phyloP scores from a whole-genome alignment of 2,329 filamentous ascomycete species.

The Diaporthe humulicola region DNA sequence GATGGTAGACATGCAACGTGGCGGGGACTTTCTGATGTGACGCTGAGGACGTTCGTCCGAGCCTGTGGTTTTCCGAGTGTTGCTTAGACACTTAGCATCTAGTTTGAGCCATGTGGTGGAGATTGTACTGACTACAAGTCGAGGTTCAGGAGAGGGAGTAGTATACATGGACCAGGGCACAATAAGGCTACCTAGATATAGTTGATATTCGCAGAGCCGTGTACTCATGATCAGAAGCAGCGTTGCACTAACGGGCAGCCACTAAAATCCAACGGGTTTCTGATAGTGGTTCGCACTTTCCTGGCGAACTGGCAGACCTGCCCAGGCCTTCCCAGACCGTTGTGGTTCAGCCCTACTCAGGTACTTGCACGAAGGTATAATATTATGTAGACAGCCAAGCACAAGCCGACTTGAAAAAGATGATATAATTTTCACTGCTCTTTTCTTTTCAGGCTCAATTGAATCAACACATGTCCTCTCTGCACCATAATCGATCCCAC shows the following conservation, averaged over 20 bases:
- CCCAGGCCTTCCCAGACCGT: neutral
- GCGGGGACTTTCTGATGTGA: neutral
- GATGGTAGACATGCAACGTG: neutral
- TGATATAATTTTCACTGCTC: slow-evolving; percentile 24
- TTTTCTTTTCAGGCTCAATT: slow-evolving; percentile 10
- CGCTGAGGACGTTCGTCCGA: neutral
- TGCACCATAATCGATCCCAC: slow-evolving; percentile 37
- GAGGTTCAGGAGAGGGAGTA: neutral
- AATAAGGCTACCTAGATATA: neutral
- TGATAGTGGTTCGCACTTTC: neutral
- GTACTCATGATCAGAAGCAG: neutral
- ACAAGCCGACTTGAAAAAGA: neutral
- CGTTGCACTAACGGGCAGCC: neutral
- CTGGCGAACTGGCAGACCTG: neutral
- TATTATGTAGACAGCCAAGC: neutral
- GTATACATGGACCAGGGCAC: neutral
- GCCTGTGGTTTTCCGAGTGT: neutral
- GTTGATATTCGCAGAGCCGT: neutral
- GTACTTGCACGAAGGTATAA: neutral
- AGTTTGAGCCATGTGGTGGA: neutral
- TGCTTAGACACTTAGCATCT: neutral
- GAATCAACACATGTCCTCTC: slow-evolving; percentile 9
- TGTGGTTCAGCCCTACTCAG: neutral
- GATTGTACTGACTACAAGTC: neutral
- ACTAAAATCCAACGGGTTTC: neutral